Evolutionary conservation across 1,284 basidiomycete species (phyloP), one percentile per base, ranked within the genome.

Genomic region (Exsudoporus floridanus): DNA sequence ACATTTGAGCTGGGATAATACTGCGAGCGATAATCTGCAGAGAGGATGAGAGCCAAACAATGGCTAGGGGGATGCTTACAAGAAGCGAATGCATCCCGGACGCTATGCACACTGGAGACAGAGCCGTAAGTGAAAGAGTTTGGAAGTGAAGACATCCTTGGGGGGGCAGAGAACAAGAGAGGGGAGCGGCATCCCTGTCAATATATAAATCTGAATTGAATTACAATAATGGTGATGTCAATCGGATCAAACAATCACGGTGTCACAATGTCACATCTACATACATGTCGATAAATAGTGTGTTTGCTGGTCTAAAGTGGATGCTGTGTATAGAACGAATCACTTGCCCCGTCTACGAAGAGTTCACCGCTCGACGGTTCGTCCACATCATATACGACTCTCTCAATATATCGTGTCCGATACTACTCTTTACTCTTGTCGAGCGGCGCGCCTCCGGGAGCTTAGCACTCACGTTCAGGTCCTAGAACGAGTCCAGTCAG

Each of bases 311-410:
- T 65, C 61, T 64, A 60, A 30, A 5, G 5, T 65, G n/a, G n/a
- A 44, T 46, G 49, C 27, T 39, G 41, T 64, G 48, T 47, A 30
- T 56, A 36, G 4, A 23, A 23, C 23, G 23, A 23, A 47, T 34
- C 27, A 18, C 34, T 34, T n/a, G 31, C 25, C 34, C 9, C 31
- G 10, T 16, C 51, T 47, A 69, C 28, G 66, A 63, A 8, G 70
- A 48, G 59, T 74, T 78, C 28, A 75, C 67, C 39, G 86, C 85
- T 68, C 82, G 79, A 59, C 86, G 86, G 66, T 92, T 92, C 57
- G 82, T 82, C 89, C 90, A 92, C 67, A 78, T 73, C 88, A 92
- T 90, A 65, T 92, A 92, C 21, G 89, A 83, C 64, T 90, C 88
- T 60, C 87, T 80, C 34, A 78, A 74, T 51, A 89, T 74, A 63